Conservation (phyloP, 2,329 filamentous ascomycete species). For the Alternaria arbusti region DNA sequence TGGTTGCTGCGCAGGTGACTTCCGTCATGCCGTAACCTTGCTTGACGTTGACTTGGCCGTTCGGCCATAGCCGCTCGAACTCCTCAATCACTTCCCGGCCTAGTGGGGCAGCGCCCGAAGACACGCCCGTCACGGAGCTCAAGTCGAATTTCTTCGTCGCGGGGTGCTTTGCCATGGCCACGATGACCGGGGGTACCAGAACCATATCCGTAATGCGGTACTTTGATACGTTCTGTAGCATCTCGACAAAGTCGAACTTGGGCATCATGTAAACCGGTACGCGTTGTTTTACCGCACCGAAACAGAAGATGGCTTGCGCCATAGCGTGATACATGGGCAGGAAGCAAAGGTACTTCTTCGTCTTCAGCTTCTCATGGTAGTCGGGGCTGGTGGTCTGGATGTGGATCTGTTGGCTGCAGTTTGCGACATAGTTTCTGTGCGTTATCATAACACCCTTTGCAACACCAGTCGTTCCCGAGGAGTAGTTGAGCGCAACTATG, state of each 20-base stretch:
- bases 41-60: slow-evolving; percentile 58
- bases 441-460: slow-evolving; percentile 85
- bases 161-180: slow-evolving; percentile 75
- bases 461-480: slow-evolving; percentile 77
- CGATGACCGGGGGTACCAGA: slow-evolving; percentile 77
- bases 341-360: slow-evolving; percentile 65
- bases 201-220: slow-evolving; percentile 71
- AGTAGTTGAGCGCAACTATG: slow-evolving; percentile 78
- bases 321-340: slow-evolving; percentile 66
- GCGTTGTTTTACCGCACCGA: slow-evolving; percentile 62
- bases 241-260: slow-evolving; percentile 75
- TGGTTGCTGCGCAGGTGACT: slow-evolving; percentile 71
- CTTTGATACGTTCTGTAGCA: slow-evolving; percentile 71
- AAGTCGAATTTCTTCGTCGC: slow-evolving; percentile 71
- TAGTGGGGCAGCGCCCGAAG: slow-evolving; percentile 72
- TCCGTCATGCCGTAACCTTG: slow-evolving; percentile 94
- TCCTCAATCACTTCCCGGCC: slow-evolving; percentile 54
- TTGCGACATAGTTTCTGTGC: slow-evolving; percentile 78
- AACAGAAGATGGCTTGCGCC: slow-evolving; percentile 72
- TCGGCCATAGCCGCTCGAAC: slow-evolving; percentile 63
- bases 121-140: slow-evolving; percentile 65
- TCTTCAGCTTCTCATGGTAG: slow-evolving; percentile 53
- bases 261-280: slow-evolving; percentile 79
- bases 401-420: slow-evolving; percentile 66
- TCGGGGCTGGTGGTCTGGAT: slow-evolving; percentile 57